Percentiles rank a stretch among this genome's conserved stretches.
Evolutionary conservation across 2,329 filamentous ascomycete genomes (phyloP).

Genomic region (Ophiostoma piceae): DNA sequence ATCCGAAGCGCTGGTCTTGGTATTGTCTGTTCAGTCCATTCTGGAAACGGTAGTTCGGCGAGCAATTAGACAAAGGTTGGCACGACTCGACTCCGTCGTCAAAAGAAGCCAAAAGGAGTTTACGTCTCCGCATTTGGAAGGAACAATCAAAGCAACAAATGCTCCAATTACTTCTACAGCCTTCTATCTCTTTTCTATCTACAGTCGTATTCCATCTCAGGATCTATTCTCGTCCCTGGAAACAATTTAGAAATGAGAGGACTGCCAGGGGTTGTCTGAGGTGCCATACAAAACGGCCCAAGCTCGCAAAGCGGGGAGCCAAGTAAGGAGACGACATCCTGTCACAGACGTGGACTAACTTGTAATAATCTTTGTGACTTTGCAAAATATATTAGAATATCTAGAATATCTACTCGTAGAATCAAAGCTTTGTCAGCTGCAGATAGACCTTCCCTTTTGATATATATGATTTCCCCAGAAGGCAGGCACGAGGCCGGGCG

Average conservation of each 20-base stretch:
- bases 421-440: background rate
- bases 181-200: background rate
- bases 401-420: background rate
- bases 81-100: background rate
- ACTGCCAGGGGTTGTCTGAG: constrained; percentile 10
- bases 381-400: too few species aligned
- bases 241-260: background rate
- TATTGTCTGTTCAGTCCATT: background rate
- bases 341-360: background rate
- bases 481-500: background rate
- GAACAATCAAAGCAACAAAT: background rate
- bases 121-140: background rate
- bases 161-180: background rate
- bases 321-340: background rate
- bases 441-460: constrained; percentile 10
- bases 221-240: background rate
- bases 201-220: background rate
- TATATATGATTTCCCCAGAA: background rate
- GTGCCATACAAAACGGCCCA: background rate
- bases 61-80: background rate
- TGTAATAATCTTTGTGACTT: too few species aligned
- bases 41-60: background rate
- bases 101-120: background rate
- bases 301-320: constrained; percentile 5
- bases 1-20: background rate